phyloP scores from a whole-genome alignment of 169 alveolate species.

The Theileria sp. region DNA sequence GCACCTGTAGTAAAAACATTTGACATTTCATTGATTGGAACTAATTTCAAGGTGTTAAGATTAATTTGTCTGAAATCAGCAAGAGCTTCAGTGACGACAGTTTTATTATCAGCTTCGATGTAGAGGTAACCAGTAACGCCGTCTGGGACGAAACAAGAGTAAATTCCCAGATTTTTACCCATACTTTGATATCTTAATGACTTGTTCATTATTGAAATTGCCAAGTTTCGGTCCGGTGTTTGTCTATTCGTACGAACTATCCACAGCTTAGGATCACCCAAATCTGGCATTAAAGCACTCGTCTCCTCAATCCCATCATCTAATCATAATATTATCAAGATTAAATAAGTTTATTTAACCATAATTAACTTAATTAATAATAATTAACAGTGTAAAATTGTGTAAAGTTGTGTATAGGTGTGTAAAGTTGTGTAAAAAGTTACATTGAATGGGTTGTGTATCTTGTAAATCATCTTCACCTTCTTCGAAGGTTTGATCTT shows the following conservation, averaged over 20 bases:
- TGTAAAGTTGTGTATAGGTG: slow-evolving; percentile 65
- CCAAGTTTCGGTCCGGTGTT: slow-evolving; percentile 71
- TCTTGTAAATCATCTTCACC: slow-evolving; percentile 55
- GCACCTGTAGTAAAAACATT: slow-evolving; percentile 78
- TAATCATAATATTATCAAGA: slow-evolving; percentile 15
- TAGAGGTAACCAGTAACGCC: slow-evolving; percentile 76
- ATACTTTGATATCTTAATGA: slow-evolving; percentile 67
- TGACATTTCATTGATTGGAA: slow-evolving; percentile 82
- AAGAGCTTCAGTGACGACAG: slow-evolving; percentile 73
- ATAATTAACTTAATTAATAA: slow-evolving; percentile 9
- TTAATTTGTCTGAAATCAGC: slow-evolving; percentile 76
- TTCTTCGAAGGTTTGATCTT: slow-evolving; percentile 72
- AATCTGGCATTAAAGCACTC: slow-evolving; percentile 66
- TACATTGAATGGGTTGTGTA: not conserved
- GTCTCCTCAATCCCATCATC: slow-evolving; percentile 56
- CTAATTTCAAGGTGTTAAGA: slow-evolving; percentile 73
- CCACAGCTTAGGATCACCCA: slow-evolving; percentile 84
- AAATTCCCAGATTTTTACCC: slow-evolving; percentile 73
- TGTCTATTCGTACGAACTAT: slow-evolving; percentile 72
- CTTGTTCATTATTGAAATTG: slow-evolving; percentile 77
- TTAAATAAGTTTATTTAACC: too few species aligned
- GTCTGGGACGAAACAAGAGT: slow-evolving; percentile 81
- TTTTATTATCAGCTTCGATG: slow-evolving; percentile 82
- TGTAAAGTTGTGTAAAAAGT: slow-evolving; percentile 45
- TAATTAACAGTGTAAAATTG: slow-evolving; percentile 17